Conservation (phyloP, 2,329 filamentous ascomycete genomes). For the Ceratocystis eucalypticola region DNA sequence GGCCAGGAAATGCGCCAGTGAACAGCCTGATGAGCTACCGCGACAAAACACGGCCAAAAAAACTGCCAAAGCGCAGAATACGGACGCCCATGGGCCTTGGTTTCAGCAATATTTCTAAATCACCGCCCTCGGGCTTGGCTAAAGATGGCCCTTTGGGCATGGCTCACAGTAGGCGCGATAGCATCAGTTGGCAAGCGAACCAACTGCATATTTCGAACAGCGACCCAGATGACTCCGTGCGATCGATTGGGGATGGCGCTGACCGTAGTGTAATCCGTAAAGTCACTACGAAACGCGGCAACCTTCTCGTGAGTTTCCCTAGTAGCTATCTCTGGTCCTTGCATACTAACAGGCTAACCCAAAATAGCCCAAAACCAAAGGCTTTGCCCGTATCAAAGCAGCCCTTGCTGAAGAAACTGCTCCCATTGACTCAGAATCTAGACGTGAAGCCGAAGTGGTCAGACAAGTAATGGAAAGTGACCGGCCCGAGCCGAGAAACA, state of each 20-base stretch:
- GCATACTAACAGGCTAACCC: constrained; percentile 23
- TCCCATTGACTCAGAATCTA: constrained; percentile 76
- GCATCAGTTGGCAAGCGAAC: constrained; percentile 79
- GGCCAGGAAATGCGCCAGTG: constrained; percentile 47
- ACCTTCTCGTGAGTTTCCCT: constrained; percentile 56
- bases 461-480: constrained; percentile 89
- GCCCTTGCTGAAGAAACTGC: constrained; percentile 78
- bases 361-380: constrained; percentile 79
- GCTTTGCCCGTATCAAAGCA: constrained; percentile 83
- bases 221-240: constrained; percentile 48
- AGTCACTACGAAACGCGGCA: constrained; percentile 73
- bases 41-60: constrained; percentile 57
- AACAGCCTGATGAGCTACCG: constrained; percentile 68
- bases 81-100: constrained; percentile 38
- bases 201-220: constrained; percentile 72
- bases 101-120: constrained; percentile 47
- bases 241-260: constrained; percentile 54
- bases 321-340: not conserved
- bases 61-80: constrained; percentile 47
- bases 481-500: constrained; percentile 40
- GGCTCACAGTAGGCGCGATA: constrained; percentile 58
- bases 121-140: constrained; percentile 47
- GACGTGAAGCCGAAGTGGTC: constrained; percentile 87
- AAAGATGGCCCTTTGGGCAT: constrained; percentile 27
- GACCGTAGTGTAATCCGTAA: constrained; percentile 68